Evolutionary conservation across 345 rosid genomes (phyloP).

Genomic region (Lumnitzera littorea): DNA sequence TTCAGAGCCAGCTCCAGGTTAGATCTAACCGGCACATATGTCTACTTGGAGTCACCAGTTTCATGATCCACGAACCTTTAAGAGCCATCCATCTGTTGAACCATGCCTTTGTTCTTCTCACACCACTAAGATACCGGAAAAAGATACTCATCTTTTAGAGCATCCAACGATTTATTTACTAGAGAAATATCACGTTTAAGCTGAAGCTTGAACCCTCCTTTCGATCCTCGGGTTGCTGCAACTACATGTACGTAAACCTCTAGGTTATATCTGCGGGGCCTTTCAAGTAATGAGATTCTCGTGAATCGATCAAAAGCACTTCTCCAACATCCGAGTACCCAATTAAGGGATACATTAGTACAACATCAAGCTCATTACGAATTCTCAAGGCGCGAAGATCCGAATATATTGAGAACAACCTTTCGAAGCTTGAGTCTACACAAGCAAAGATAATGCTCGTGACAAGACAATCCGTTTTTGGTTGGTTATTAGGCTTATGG

Average conservation of each 20-base stretch:
- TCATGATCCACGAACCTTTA: conserved; percentile 74
- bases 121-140: conserved; percentile 54
- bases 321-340: conserved; percentile 64
- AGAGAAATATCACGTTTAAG: conserved; percentile 50
- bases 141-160: conserved; percentile 43
- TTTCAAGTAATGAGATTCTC: conserved; percentile 53
- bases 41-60: conserved; percentile 18
- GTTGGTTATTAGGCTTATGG: conserved; percentile 24
- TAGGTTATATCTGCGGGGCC: conserved; percentile 47
- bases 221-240: conserved; percentile 58
- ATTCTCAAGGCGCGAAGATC: conserved; percentile 44
- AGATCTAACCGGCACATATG: too few species aligned
- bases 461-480: conserved; percentile 29
- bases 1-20: too few species aligned
- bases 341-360: conserved; percentile 55
- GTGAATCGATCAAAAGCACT: conserved; percentile 53
- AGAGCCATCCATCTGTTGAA: conserved; percentile 59
- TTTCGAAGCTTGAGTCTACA: conserved; percentile 41
- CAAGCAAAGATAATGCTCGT: conserved; percentile 53
- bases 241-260: conserved; percentile 74
- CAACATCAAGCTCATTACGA: conserved; percentile 44
- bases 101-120: conserved; percentile 63
- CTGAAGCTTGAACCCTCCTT: conserved; percentile 48
- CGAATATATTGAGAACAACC: conserved; percentile 28
- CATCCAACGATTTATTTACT: conserved; percentile 48